Evolutionary conservation across 371 early-diverging fungal genomes (phyloP), one percentile per base, ranked within the genome.

Genomic region (Entomophthora muscae): DNA sequence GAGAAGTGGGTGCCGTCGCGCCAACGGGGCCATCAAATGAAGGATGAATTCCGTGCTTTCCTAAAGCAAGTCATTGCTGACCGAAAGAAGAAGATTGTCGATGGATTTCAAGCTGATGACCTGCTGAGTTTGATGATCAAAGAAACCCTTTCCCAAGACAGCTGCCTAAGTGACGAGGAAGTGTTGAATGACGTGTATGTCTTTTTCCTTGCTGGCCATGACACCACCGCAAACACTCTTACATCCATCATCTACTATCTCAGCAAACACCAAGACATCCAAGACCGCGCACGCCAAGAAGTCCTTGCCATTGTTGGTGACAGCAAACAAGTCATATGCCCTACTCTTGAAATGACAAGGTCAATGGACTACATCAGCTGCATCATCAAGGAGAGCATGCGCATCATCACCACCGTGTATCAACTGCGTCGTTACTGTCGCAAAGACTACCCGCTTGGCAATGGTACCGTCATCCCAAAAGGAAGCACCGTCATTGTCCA

Each of bases 221-320:
- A n/a, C n/a, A 82, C 82, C 1, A 72, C 80, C 0, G 70, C 79
- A 10, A 76, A 73, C 67, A 66, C 77, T 42, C 52, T 82, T 52
- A 71, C 75, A 3, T 72, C 72, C 57, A 69, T 68, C 58, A 65
- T 73, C 56, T 73, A 72, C 53, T 60, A 65, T 33, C 66, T 80
- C 17, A 71, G 24, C 66, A 74, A 68, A 65, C 71, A 12, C 69
- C n/a, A n/a, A n/a, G n/a, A n/a, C n/a, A n/a, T n/a, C n/a, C n/a
- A n/a, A n/a, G n/a, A n/a, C n/a, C n/a, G n/a, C n/a, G n/a, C n/a
- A n/a, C n/a, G n/a, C n/a, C n/a, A n/a, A n/a, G n/a, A n/a, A n/a
- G n/a, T n/a, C 52, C 70, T 62, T 21, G 27, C 51, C 10, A 3
- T 52, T 26, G 7, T 62, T 10, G 62, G 53, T 17, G 52, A 23